These are phyloP conservation scores for Dictyostelium citrinum DNA, from an alignment of 78 protist species.

Conservation along the genomic window DNA sequence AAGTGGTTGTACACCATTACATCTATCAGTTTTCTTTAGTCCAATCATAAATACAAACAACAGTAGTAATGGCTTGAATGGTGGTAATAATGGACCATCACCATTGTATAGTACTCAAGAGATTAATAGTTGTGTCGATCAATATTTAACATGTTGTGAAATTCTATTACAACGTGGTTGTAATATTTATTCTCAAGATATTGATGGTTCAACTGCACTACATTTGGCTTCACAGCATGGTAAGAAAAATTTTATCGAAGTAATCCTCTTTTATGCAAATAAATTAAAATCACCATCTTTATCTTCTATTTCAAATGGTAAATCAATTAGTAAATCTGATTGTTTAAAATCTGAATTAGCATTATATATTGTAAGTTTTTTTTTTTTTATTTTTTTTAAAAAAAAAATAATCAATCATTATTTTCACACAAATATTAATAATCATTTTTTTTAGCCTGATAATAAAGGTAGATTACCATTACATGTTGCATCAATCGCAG, in stretches of 20 bases:
- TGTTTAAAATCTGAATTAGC: conserved; percentile 15
- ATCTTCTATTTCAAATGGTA: not conserved
- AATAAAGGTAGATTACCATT: conserved; percentile 68
- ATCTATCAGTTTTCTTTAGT: conserved; percentile 34
- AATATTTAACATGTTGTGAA: conserved; percentile 58
- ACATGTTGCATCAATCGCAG: conserved; percentile 43
- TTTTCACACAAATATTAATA: not conserved
- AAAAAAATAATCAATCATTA: not conserved
- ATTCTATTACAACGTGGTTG: conserved; percentile 35
- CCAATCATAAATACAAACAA: not conserved
- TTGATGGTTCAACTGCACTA: conserved; percentile 44
- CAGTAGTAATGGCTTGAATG: not conserved
- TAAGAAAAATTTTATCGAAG: conserved; percentile 31
- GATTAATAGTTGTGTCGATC: not conserved
- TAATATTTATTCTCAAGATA: conserved; percentile 23
- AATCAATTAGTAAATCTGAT: not conserved
- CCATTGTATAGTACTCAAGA: not conserved
- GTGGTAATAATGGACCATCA: not conserved
- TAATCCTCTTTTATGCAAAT: conserved; percentile 27
- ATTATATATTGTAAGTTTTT: conserved; percentile 49
- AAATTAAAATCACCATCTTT: conserved; percentile 19
- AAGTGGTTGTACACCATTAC: conserved; percentile 49
- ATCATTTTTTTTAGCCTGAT: conserved; percentile 2
- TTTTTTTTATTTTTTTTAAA: no score
- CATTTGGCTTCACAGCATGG: conserved; percentile 72